These are phyloP conservation scores for Podospora bellae-mahoneyi DNA, from an alignment of 495 filamentous ascomycete genomes.

Conservation along the genomic window DNA sequence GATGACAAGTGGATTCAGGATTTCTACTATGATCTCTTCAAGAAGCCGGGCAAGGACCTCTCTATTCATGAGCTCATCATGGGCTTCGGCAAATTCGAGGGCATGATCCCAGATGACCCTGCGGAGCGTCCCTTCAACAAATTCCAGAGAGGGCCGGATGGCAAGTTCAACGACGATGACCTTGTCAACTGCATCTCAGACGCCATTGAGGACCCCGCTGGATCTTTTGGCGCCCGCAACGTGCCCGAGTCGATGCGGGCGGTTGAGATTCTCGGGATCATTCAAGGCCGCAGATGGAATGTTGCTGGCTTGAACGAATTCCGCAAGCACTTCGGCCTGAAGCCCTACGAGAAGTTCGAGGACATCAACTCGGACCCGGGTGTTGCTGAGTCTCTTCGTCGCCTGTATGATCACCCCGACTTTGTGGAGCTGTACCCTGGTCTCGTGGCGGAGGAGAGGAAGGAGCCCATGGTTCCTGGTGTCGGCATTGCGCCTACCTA, in stretches of 20 bases:
- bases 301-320: constrained; percentile 84
- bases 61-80: constrained; percentile 54
- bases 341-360: constrained; percentile 72
- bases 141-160: constrained; percentile 57
- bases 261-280: constrained; percentile 81
- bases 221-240: constrained; percentile 66
- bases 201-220: constrained; percentile 62
- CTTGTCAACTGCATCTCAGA: constrained; percentile 64
- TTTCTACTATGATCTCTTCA: constrained; percentile 62
- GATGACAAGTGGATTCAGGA: constrained; percentile 74
- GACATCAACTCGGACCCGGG: constrained; percentile 78
- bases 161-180: constrained; percentile 62
- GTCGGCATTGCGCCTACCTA: constrained; percentile 79
- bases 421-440: constrained; percentile 79
- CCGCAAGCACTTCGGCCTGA: constrained; percentile 72
- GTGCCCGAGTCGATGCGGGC: constrained; percentile 69
- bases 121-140: constrained; percentile 60
- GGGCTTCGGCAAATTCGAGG: constrained; percentile 60
- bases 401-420: constrained; percentile 70
- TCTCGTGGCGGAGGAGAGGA: constrained; percentile 76
- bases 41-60: constrained; percentile 53
- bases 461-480: constrained; percentile 68
- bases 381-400: constrained; percentile 66
- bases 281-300: constrained; percentile 80
- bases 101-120: constrained; percentile 58